phyloP scores from a whole-genome alignment of 805 yeast genomes.

The Candida corydali region DNA sequence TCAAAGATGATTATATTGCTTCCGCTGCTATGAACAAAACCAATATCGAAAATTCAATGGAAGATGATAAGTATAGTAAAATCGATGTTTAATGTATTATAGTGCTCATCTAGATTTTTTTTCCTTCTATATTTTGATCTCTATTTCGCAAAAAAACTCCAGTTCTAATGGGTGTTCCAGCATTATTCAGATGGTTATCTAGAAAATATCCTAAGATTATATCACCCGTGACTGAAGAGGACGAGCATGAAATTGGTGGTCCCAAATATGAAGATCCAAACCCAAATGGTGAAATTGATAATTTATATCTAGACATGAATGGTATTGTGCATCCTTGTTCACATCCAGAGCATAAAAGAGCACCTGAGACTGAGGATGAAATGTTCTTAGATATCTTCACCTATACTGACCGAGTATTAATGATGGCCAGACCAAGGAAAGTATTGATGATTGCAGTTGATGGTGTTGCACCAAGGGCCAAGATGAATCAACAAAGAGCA shows the following conservation, averaged over 20 bases:
- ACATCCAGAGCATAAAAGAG: conserved; percentile 94
- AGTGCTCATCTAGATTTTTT: neutral
- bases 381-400: conserved; percentile 92
- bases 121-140: neutral
- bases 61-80: conserved; percentile 1
- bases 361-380: conserved; percentile 95
- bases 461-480: conserved; percentile 98
- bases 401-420: conserved; percentile 86
- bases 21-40: neutral
- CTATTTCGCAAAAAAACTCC: neutral
- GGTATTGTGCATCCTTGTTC: conserved; percentile 99
- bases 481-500: conserved; percentile 95
- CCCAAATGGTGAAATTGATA: conserved; percentile 95
- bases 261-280: conserved; percentile 70
- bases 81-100: neutral
- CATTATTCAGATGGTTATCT: conserved; percentile 94
- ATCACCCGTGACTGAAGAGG: conserved; percentile 82
- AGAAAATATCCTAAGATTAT: conserved; percentile 90
- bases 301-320: conserved; percentile 93
- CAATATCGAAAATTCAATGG: neutral
- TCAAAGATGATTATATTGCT: neutral
- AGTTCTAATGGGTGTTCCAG: conserved; percentile 85
- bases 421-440: conserved; percentile 94
- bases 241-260: conserved; percentile 57
- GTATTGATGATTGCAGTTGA: conserved; percentile 93